Conservation (phyloP, 805 yeast genomes). For the Sugiyamaella qingdaonensis region DNA sequence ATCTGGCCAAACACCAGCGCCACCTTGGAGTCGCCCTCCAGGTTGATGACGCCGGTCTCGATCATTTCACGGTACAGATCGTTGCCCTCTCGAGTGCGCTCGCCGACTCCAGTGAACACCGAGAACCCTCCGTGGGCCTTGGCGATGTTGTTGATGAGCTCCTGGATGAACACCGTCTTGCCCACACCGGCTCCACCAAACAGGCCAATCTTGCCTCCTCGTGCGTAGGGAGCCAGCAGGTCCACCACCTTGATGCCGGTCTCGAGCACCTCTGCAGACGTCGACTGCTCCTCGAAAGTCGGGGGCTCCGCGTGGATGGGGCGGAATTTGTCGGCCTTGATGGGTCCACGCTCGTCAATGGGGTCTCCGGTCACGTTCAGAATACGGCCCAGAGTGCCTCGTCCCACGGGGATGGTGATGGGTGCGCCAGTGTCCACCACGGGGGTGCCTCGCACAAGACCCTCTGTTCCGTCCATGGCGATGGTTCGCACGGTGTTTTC, state of each 20-base stretch:
- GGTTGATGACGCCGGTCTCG: constrained; percentile 99
- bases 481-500: constrained; percentile 99
- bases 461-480: constrained; percentile 99
- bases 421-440: constrained; percentile 97
- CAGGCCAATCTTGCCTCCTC: constrained; percentile 99
- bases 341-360: constrained; percentile 99
- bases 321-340: constrained; percentile 84
- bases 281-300: constrained; percentile 91
- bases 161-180: constrained; percentile 99
- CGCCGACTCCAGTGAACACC: constrained; percentile 99
- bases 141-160: constrained; percentile 98
- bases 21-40: constrained; percentile 99
- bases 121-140: constrained; percentile 99
- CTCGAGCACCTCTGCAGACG: constrained; percentile 96
- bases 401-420: constrained; percentile 98
- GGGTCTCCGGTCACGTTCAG: constrained; percentile 98
- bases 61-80: constrained; percentile 99
- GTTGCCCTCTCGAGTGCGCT: constrained; percentile 99
- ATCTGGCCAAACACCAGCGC: constrained; percentile 99
- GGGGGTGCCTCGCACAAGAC: constrained; percentile 94
- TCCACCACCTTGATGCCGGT: constrained; percentile 99
- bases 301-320: constrained; percentile 99
- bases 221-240: constrained; percentile 97
- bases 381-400: constrained; percentile 98
- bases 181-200: constrained; percentile 99